A percentile compares a stretch with the other conserved stretches of the same genome.
These are phyloP conservation scores for Pestalotiopsis sp. DNA, from an alignment of 2,329 filamentous ascomycete genomes.

Conservation along the genomic window DNA sequence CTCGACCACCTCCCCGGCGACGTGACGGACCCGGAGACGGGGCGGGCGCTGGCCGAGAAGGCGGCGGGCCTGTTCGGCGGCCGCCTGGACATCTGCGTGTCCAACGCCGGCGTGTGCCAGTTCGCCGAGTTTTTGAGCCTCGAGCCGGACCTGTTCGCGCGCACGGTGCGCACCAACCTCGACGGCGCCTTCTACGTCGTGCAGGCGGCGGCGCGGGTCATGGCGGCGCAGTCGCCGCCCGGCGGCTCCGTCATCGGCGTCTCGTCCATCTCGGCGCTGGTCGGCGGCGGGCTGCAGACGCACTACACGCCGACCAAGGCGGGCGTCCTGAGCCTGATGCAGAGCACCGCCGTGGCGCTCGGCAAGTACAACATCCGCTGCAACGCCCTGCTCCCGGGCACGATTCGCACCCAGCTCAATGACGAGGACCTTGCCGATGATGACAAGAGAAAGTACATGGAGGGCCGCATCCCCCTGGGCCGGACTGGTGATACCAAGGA, in stretches of 20 bases:
- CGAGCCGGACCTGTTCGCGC: conserved; percentile 66
- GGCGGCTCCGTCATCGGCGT: conserved; percentile 82
- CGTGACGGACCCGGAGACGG: conserved; percentile 73
- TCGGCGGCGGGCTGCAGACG: conserved; percentile 75
- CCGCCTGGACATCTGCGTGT: conserved; percentile 76
- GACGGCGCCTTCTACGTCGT: conserved; percentile 86
- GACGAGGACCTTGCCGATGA: conserved; percentile 77
- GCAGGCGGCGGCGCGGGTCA: conserved; percentile 82
- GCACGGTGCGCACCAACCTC: conserved; percentile 78
- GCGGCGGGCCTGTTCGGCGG: conserved; percentile 62
- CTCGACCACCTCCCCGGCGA: conserved; percentile 75
- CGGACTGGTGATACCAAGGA: conserved; percentile 72
- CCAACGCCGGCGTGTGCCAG: conserved; percentile 84
- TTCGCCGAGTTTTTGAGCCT: conserved; percentile 86
- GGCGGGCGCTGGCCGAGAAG: conserved; percentile 63
- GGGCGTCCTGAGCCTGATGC: conserved; percentile 77
- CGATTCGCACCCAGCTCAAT: conserved; percentile 81
- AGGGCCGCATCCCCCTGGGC: conserved; percentile 76
- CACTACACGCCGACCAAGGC: conserved; percentile 92
- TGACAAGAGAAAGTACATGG: conserved; percentile 74
- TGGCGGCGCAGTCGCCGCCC: conserved; percentile 64
- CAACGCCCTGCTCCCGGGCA: conserved; percentile 82
- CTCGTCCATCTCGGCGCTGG: conserved; percentile 71
- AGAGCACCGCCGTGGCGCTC: conserved; percentile 77
- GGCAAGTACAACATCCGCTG: conserved; percentile 76